phyloP scores from a whole-genome alignment of 345 rosid species.

The Draba incana region DNA sequence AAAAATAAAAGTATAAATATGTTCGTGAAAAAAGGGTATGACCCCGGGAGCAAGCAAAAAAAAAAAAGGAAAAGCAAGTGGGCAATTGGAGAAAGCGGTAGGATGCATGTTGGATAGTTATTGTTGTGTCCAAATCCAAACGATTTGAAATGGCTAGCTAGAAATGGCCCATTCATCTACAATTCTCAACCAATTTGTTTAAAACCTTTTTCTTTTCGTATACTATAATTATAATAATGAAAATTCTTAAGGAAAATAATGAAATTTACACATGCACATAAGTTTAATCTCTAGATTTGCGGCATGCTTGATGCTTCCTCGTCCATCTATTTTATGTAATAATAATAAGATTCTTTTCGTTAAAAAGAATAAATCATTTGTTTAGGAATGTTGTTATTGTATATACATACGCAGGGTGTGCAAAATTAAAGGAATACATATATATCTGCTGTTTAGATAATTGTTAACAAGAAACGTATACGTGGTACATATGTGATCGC shows the following conservation, averaged over 20 bases:
- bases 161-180: slow-evolving; percentile 21
- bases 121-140: background rate
- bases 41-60: slow-evolving; percentile 15
- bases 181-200: slow-evolving; percentile 14
- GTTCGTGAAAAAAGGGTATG: too few relatives aligned
- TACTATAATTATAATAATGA: too few relatives aligned
- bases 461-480: background rate
- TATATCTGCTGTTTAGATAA: background rate
- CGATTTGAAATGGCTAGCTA: slow-evolving; percentile 20
- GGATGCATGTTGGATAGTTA: background rate
- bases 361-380: background rate
- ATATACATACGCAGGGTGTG: background rate
- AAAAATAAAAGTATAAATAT: too few relatives aligned
- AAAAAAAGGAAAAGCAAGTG: slow-evolving; percentile 10
- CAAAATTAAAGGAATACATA: background rate
- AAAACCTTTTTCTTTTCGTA: too few relatives aligned
- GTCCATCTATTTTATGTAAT: background rate
- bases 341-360: background rate
- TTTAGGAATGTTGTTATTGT: background rate
- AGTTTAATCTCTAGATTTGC: background rate
- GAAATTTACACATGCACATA: background rate
- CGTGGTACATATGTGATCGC: too few relatives aligned
- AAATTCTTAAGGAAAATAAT: background rate
- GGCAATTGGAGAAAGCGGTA: slow-evolving; percentile 2
- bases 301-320: background rate